Evolutionary conservation across 129 eudicot species (phyloP), one percentile per base, ranked within the genome.

Genomic region (Glebionis coronaria): DNA sequence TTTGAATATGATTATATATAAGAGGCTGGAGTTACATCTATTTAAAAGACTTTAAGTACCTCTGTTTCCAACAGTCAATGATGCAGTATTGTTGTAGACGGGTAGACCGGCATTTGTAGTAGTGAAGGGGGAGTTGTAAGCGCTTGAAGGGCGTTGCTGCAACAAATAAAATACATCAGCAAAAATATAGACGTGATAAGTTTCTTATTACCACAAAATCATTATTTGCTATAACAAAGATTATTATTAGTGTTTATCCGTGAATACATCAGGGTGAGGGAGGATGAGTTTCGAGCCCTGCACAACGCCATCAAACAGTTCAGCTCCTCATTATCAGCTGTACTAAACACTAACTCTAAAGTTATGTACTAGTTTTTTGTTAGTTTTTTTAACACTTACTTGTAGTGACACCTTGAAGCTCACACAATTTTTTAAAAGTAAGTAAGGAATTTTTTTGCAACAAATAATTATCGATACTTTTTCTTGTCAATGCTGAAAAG

Each of bases 81-180:
- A 82, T 56, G 87, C 76, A 56, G 84, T 82, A 12, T 84, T 84
- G 82, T 88, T 88, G 86, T 84, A 88, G 18, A 88, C 91, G 1
- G 95, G 95, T 53, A 84, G 79, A 51, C 95, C 95, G 4, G 95
- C 84, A 61, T 88, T 84, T 14, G 95, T 84, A 4, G 95, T 88
- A 76, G 79, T 77, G 72, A 74, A 78, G 1, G 91, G 82, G 56
- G 88, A 49, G 54, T 88, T 82, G 81, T 73, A 81, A 67, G 91
- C 95, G 70, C 95, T 88, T 54, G 95, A 88, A 18, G 95, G 86
- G 45, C 91, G 95, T 81, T 73, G 74, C 95, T 88, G 90, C 77
- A 84, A 54, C 70, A 72, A n/a, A 61, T 45, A 61, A 64, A 46
- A 42, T 4, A 31, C 12, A 28, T 72, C 0, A 73, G 40, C n/a